Percentiles rank a stretch among this genome's conserved stretches.
phyloP scores from a whole-genome alignment of 2,329 filamentous ascomycete genomes.

The Aspergillus sergii region DNA sequence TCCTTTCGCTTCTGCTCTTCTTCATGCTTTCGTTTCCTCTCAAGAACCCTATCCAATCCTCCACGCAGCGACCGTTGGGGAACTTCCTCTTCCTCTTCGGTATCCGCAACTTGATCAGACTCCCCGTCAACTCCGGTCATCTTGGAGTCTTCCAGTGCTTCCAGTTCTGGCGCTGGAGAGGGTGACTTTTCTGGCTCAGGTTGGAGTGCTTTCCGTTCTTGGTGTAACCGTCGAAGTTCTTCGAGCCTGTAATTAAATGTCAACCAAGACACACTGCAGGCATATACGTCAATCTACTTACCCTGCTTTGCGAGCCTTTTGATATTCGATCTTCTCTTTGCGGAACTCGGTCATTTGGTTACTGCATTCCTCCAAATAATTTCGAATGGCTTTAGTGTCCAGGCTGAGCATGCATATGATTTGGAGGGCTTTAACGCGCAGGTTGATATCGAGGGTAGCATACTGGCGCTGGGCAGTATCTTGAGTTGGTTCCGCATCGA shows the following conservation, averaged over 20 bases:
- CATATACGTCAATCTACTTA: constrained; percentile 41
- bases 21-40: constrained; percentile 76
- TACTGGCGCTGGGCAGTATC: constrained; percentile 76
- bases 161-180: constrained; percentile 46
- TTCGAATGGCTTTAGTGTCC: constrained; percentile 81
- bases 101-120: constrained; percentile 64
- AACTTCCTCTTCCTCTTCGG: constrained; percentile 67
- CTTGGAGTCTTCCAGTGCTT: constrained; percentile 42
- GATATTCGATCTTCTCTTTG: constrained; percentile 93
- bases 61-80: constrained; percentile 61
- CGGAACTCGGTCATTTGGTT: constrained; percentile 93
- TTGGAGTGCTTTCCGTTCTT: constrained; percentile 51
- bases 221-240: constrained; percentile 49
- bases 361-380: constrained; percentile 88
- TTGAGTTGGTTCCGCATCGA: constrained; percentile 71
- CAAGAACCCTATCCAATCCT: constrained; percentile 68
- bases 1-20: constrained; percentile 70
- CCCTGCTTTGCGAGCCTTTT: constrained; percentile 71
- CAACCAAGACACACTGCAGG: background rate
- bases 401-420: constrained; percentile 84
- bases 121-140: constrained; percentile 60
- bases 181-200: constrained; percentile 49
- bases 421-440: constrained; percentile 77
- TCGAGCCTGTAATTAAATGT: constrained; percentile 35
- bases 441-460: constrained; percentile 75